Base-by-base conservation (phyloP, 176 grass and related monocot genomes). In the Pontederia crassipes region DNA sequence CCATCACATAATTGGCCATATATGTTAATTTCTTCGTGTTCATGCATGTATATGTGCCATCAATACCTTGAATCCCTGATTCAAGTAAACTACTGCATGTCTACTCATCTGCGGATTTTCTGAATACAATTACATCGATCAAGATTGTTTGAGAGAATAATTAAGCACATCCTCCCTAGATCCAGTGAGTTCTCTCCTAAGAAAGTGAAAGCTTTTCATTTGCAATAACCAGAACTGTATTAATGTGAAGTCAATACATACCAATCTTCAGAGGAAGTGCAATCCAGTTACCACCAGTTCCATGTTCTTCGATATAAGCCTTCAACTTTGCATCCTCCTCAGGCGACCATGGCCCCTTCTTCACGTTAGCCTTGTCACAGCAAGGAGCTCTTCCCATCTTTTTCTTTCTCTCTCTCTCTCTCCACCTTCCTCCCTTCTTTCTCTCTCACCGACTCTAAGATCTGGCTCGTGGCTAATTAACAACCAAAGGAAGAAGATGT, bases 291-390 rank as follows among this genome's bases (percentile, higher is more conserved):
- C 84, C 79, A 9, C 82, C 93, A 63, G 82, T 92, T 57, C 93
- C 93, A 46, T 98, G 46, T 65, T 86, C 84, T 54, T 98, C 93
- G 55, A 98, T 92, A 70, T 89, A 98, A 58, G 81, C 71, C 77
- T 86, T 92, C 53, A 98, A 88, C 88, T 75, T 88, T 61, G 79
- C 84, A 68, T 97, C 93, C 71, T 98, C 93, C 69, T 92, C 93
- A 12, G 84, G 87, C 17, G 93, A 98, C 93, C 93, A 98, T 1
- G 93, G 87, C 13, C 93, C 93, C 64, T 78, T 98, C 84, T 98
- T 98, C 68, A 92, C 93, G 45, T 48, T 98, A n/a, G 84, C 84
- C 82, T 98, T 98, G 84, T 98, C 94, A 59, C 94, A 98, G 68
- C 94, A 98, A 32, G 94, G 94, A 3, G 94, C 82, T 58, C 94